Evolutionary conservation across 1,284 basidiomycete species (phyloP).

Genomic region (Moesziomyces antarcticus): DNA sequence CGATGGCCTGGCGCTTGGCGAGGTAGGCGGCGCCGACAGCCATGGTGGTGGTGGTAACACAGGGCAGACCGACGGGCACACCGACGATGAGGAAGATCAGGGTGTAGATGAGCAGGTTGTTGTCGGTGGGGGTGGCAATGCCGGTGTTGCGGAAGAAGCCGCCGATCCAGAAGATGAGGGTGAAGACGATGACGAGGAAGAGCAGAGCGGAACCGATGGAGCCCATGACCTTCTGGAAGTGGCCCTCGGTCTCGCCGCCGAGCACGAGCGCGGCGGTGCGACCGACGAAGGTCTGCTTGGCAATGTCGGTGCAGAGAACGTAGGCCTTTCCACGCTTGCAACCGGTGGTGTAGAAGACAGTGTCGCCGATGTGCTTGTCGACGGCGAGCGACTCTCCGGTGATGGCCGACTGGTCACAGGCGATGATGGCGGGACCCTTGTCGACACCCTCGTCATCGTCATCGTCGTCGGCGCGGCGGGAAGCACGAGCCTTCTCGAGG

Average conservation of each 20-base stretch:
- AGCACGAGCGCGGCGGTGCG: constrained; percentile 71
- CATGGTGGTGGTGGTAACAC: constrained; percentile 72
- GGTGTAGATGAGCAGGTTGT: constrained; percentile 72
- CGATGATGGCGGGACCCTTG: constrained; percentile 72
- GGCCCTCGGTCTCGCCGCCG: constrained; percentile 68
- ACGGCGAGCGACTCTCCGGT: constrained; percentile 73
- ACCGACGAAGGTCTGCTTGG: constrained; percentile 72
- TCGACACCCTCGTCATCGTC: constrained; percentile 69
- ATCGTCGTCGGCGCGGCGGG: constrained; percentile 63
- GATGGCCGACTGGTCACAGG: constrained; percentile 72
- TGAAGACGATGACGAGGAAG: constrained; percentile 72
- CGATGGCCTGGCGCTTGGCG: constrained; percentile 73
- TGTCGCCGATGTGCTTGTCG: constrained; percentile 73
- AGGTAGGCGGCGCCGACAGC: constrained; percentile 74
- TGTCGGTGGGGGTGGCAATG: constrained; percentile 70
- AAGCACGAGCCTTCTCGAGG: constrained; percentile 63
- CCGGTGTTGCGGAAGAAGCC: constrained; percentile 71
- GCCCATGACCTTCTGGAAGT: constrained; percentile 72
- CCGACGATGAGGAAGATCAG: constrained; percentile 72
- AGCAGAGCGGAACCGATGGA: constrained; percentile 72
- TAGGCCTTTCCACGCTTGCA: constrained; percentile 73
- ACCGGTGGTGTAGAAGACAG: constrained; percentile 70
- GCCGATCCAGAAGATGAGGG: constrained; percentile 70
- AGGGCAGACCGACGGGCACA: constrained; percentile 74
- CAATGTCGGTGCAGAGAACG: constrained; percentile 70